A percentile compares a stretch with the other conserved stretches of the same genome.
Conservation (phyloP, 1,284 basidiomycete genomes). For the Ustilago curta region DNA sequence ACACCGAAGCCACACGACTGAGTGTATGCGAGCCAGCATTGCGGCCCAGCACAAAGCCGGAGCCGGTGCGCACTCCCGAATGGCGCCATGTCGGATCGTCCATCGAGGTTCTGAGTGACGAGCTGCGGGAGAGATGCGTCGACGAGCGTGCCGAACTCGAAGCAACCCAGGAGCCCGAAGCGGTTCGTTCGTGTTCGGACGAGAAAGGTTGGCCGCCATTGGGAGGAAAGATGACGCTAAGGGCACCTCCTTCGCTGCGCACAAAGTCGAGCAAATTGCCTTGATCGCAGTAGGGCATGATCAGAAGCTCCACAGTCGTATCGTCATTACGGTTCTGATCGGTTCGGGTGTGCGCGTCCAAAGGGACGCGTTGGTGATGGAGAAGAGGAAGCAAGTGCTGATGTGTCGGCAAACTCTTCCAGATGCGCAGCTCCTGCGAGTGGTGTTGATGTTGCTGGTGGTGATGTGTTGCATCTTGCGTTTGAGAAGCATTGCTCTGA, state of each 20-base stretch:
- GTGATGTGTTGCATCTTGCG: conserved; percentile 1
- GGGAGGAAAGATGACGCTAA: conserved; percentile 8
- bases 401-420: conserved; percentile 54
- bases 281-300: conserved; percentile 61
- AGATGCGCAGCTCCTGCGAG: conserved; percentile 56
- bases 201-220: conserved; percentile 21
- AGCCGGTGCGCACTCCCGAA: conserved; percentile 38
- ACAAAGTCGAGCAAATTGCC: conserved; percentile 62
- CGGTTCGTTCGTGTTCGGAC: conserved; percentile 23
- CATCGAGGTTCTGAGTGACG: conserved; percentile 36
- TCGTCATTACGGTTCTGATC: not conserved
- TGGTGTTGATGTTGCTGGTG: conserved; percentile 8
- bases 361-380: conserved; percentile 48
- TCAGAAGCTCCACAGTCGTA: conserved; percentile 41
- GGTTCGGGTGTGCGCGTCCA: conserved; percentile 9
- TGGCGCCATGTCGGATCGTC: conserved; percentile 22
- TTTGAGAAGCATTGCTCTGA: conserved; percentile 7
- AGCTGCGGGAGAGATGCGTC: conserved; percentile 36
- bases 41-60: conserved; percentile 35
- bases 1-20: conserved; percentile 36
- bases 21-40: conserved; percentile 17
- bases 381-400: conserved; percentile 58
- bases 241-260: conserved; percentile 47
- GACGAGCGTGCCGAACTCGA: conserved; percentile 25
- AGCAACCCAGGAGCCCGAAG: conserved; percentile 39